Evolutionary conservation across 371 early-diverging fungal genomes (phyloP), one percentile per base, ranked within the genome.

Genomic region (Mucor irregularis): DNA sequence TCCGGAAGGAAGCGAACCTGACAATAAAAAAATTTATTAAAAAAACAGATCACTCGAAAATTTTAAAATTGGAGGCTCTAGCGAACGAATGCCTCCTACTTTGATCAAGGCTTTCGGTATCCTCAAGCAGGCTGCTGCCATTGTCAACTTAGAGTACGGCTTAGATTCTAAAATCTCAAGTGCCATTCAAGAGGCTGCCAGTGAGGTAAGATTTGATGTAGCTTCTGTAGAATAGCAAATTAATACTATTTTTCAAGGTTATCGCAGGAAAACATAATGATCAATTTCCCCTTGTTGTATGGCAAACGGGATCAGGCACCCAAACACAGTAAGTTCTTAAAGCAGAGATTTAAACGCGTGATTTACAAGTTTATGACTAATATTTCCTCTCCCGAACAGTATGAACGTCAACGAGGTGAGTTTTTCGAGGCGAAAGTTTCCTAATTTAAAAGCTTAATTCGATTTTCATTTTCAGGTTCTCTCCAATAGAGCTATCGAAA

Each of bases 261-360:
- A 91, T 94, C 60, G 81, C 76, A 22, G 94, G 93, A 19, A 82
- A 81, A 61, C 80, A 90, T 48, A 78, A 78, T 64, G 89, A 87
- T 24, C 90, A 92, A 69, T 94, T 94, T 72, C 94, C 94, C 13
- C 81, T 94, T 53, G 92, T 92, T 14, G 88, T 91, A 26, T 94
- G 85, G 86, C 93, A 93, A 74, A 93, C 93, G 9, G 94, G 94
- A 24, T 89, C 90, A 29, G 94, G 94, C 33, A 94, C 94, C 19
- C 94, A 94, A 80, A 83, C 91, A 35, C 71, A 78, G 85, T 92
- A 91, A 90, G 92, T 89, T 29, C 13, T 4, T 5, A 31, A 28
- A n/a, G n/a, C n/a, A n/a, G n/a, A n/a, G n/a, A n/a, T n/a, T n/a
- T n/a, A n/a, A n/a, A n/a, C n/a, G n/a, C n/a, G n/a, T n/a, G n/a